These are phyloP conservation scores for Macrolepiota fuliginosa DNA, from an alignment of 768 basidiomycete species.

Conservation along the genomic window DNA sequence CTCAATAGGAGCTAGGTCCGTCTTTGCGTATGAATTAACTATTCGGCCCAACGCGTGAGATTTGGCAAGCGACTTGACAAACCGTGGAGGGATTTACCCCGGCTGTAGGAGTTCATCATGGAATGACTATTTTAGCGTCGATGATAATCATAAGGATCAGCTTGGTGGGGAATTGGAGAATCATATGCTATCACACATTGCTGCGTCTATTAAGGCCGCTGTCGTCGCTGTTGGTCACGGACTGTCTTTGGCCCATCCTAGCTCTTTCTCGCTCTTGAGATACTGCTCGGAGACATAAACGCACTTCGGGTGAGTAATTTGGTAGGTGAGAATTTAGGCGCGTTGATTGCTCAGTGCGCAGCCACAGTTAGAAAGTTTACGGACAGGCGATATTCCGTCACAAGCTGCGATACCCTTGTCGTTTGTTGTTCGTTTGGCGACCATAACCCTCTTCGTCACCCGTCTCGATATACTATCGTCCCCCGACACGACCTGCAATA, in stretches of 20 bases:
- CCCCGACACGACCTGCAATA: neutral
- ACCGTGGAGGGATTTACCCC: neutral
- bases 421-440: neutral
- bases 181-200: slow-evolving; percentile 2
- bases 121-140: neutral
- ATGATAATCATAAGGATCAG: neutral
- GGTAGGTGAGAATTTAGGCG: neutral
- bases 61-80: neutral
- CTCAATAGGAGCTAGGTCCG: no score
- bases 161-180: neutral
- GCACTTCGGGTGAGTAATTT: neutral
- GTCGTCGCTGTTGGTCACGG: neutral
- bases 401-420: neutral
- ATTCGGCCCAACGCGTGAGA: neutral
- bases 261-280: neutral
- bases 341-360: neutral
- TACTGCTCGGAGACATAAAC: neutral
- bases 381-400: neutral
- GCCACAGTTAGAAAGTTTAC: neutral
- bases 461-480: neutral
- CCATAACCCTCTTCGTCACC: neutral
- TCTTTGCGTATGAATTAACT: no score
- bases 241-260: neutral
- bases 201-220: neutral
- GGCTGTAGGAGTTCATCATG: no score